Conservation (phyloP, 1,284 basidiomycete genomes). For the Austroboletus sp. region DNA sequence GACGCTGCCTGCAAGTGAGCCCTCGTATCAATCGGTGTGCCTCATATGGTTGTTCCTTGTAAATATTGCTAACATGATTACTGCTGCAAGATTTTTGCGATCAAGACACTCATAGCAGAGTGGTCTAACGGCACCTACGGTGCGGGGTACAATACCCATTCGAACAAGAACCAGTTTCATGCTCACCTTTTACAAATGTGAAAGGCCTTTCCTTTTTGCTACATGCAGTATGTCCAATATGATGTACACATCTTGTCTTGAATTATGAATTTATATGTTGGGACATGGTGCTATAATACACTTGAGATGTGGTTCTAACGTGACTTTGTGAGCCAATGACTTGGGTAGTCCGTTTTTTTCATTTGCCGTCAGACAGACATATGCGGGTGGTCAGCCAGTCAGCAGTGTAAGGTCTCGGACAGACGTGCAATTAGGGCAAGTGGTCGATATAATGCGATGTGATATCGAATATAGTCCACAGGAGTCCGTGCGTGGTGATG, state of each 20-base stretch:
- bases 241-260: constrained; percentile 7
- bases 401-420: constrained; percentile 7
- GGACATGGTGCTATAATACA: constrained; percentile 27
- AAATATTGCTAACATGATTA: constrained; percentile 1
- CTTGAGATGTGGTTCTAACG: constrained; percentile 17
- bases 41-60: background rate
- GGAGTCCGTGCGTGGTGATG: constrained; percentile 74
- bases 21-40: constrained; percentile 16
- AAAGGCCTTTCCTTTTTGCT: background rate
- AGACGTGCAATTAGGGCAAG: constrained; percentile 39
- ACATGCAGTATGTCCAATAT: background rate
- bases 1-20: constrained; percentile 1
- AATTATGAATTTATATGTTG: constrained; percentile 12
- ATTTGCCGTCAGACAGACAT: constrained; percentile 12
- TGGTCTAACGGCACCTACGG: constrained; percentile 9
- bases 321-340: constrained; percentile 9
- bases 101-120: constrained; percentile 10
- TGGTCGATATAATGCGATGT: constrained; percentile 68
- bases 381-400: constrained; percentile 11
- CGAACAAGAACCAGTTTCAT: background rate
- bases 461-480: constrained; percentile 80
- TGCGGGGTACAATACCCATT: constrained; percentile 7
- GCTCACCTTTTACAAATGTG: constrained; percentile 1
- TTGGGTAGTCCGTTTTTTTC: constrained; percentile 5
- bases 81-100: constrained; percentile 8